Conservation (phyloP, 192 early-diverging fungal genomes). For the Rhizoclosmatium sp. region DNA sequence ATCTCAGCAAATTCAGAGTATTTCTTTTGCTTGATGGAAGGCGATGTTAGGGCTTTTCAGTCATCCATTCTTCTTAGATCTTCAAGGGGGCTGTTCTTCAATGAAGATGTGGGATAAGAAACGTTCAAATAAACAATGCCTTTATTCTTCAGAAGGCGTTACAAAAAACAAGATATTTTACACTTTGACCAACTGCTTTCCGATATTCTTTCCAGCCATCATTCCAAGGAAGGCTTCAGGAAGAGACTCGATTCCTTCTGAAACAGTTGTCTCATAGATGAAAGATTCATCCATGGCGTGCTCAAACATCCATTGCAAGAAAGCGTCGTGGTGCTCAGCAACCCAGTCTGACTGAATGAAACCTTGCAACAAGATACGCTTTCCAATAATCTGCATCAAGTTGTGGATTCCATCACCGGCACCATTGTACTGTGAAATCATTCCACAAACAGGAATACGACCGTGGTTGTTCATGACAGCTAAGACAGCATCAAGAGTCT, state of each 20-base stretch:
- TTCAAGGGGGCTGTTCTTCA: too few species aligned
- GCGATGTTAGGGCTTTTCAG: too few species aligned
- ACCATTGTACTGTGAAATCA: constrained; percentile 75
- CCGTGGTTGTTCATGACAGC: constrained; percentile 67
- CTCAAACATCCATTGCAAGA: constrained; percentile 51
- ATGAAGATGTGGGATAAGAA: too few species aligned
- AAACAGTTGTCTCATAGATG: constrained; percentile 62
- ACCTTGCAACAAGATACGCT: constrained; percentile 68
- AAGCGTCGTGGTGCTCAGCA: constrained; percentile 49
- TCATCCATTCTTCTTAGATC: too few species aligned
- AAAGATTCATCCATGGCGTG: constrained; percentile 70
- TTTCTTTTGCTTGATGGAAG: too few species aligned
- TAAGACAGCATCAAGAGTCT: constrained; percentile 77
- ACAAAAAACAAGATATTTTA: not conserved
- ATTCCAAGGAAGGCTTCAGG: constrained; percentile 58
- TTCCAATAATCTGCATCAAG: constrained; percentile 59
- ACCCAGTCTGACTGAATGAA: constrained; percentile 67
- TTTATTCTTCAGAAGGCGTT: too few species aligned
- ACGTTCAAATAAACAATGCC: too few species aligned
- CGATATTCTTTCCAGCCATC: constrained; percentile 54
- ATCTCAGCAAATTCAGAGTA: too few species aligned
- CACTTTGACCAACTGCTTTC: constrained; percentile 57
- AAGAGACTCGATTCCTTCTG: constrained; percentile 72
- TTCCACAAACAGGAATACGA: constrained; percentile 77
- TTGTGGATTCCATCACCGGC: constrained; percentile 66